These are phyloP conservation scores for Lobosporangium transversale DNA, from an alignment of 192 early-diverging fungal genomes.

Conservation along the genomic window DNA sequence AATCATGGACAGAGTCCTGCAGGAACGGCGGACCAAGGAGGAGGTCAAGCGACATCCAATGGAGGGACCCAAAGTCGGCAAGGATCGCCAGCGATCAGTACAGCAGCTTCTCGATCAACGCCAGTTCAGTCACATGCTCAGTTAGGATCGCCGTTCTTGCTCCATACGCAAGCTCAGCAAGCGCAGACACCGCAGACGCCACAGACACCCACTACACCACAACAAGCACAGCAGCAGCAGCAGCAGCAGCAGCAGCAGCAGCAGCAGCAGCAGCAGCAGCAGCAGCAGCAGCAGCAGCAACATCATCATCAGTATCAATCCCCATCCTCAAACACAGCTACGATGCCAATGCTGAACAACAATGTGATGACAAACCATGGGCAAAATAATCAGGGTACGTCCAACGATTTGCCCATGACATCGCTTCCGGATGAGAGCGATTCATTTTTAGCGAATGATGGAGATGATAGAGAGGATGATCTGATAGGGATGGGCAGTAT, in stretches of 20 bases:
- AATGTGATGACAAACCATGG: background rate
- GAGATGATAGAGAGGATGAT: slow-evolving; percentile 13
- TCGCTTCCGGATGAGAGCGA: background rate
- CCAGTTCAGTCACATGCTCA: background rate
- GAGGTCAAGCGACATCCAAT: background rate
- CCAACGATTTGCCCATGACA: background rate
- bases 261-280: background rate
- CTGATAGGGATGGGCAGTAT: slow-evolving; percentile 19
- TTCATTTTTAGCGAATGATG: background rate
- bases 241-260: background rate
- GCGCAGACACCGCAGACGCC: background rate
- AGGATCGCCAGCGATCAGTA: slow-evolving; percentile 11
- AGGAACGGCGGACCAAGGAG: slow-evolving; percentile 6
- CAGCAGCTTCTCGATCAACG: slow-evolving; percentile 6
- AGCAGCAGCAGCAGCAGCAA: slow-evolving; percentile 1
- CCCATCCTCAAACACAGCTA: background rate
- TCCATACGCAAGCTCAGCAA: no score
- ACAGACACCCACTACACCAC: background rate
- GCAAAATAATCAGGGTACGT: background rate
- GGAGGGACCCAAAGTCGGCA: slow-evolving; percentile 3
- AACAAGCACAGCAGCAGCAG: background rate
- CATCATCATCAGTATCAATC: background rate
- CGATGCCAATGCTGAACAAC: background rate
- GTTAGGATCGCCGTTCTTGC: background rate
- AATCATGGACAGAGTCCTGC: slow-evolving; percentile 8